Evolutionary conservation across 495 filamentous ascomycete genomes (phyloP).

Genomic region (Aspergillus biplanus): DNA sequence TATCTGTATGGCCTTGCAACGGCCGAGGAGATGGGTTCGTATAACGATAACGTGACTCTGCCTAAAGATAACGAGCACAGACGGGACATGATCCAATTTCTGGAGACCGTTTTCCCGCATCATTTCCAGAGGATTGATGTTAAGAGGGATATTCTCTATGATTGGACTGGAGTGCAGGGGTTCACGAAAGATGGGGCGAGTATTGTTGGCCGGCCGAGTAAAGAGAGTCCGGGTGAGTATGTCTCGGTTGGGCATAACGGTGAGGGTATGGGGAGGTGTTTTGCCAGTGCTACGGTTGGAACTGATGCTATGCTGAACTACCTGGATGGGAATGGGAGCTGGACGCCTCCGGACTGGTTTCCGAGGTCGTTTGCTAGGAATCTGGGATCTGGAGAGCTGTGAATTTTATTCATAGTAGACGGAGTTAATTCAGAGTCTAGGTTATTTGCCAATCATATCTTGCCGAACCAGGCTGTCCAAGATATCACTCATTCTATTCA

Average conservation of each 20-base stretch:
- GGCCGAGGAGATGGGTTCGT: not conserved
- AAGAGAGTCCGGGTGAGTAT: not conserved
- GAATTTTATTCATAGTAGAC: too few species aligned
- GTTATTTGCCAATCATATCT: too few species aligned
- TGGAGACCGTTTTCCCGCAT: not conserved
- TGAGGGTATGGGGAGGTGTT: constrained; percentile 1
- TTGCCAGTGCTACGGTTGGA: not conserved
- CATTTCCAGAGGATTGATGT: not conserved
- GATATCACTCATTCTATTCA: too few species aligned
- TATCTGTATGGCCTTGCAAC: not conserved
- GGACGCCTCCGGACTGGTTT: not conserved
- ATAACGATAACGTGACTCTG: not conserved
- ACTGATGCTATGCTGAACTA: not conserved
- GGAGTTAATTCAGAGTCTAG: too few species aligned
- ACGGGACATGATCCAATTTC: not conserved
- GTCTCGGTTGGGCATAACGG: constrained; percentile 3
- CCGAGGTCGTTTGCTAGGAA: too few species aligned
- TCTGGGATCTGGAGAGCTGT: too few species aligned
- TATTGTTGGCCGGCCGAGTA: constrained; percentile 4
- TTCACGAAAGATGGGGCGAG: not conserved
- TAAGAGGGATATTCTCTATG: not conserved
- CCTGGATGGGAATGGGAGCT: not conserved
- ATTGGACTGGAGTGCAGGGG: constrained; percentile 5
- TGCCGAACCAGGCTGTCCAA: too few species aligned
- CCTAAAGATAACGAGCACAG: not conserved